Evolutionary conservation across 768 basidiomycete genomes (phyloP).

Genomic region (Rubroboletus satanas): DNA sequence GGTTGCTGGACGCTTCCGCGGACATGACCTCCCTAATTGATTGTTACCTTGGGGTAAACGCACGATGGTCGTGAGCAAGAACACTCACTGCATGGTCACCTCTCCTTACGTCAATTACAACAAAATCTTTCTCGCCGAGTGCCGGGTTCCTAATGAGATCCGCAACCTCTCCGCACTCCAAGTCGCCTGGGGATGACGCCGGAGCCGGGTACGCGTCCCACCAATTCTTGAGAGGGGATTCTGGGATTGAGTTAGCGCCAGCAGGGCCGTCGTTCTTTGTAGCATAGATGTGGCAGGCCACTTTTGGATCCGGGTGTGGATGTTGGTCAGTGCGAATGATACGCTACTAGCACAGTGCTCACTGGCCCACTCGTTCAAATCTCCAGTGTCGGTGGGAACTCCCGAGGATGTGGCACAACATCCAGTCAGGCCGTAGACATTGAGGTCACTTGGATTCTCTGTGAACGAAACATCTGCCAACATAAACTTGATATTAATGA

Average conservation of each 20-base stretch:
- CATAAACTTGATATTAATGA: neutral
- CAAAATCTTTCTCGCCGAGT: slow-evolving; percentile 26
- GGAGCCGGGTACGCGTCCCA: slow-evolving; percentile 52
- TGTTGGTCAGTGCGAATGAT: neutral
- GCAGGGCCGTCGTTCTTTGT: slow-evolving; percentile 28
- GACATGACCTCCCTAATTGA: slow-evolving; percentile 48
- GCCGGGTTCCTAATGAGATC: slow-evolving; percentile 21
- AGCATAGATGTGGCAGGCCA: slow-evolving; percentile 47
- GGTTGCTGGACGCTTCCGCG: slow-evolving; percentile 46
- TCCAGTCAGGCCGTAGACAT: slow-evolving; percentile 29
- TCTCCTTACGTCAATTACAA: slow-evolving; percentile 49
- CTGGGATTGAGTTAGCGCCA: neutral
- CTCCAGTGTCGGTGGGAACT: slow-evolving; percentile 17
- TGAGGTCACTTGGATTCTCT: slow-evolving; percentile 41
- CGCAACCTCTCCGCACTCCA: slow-evolving; percentile 39
- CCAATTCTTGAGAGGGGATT: slow-evolving; percentile 38
- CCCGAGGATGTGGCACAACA: slow-evolving; percentile 1
- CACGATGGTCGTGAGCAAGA: neutral
- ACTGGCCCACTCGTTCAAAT: slow-evolving; percentile 47
- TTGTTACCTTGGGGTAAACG: neutral
- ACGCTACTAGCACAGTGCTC: slow-evolving; percentile 9
- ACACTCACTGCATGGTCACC: slow-evolving; percentile 43
- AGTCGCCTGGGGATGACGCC: slow-evolving; percentile 25
- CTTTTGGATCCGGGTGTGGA: slow-evolving; percentile 22
- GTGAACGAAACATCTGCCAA: slow-evolving; percentile 38